Evolutionary conservation across 805 yeast genomes (phyloP).

Genomic region (Kregervanrija fluxuum): DNA sequence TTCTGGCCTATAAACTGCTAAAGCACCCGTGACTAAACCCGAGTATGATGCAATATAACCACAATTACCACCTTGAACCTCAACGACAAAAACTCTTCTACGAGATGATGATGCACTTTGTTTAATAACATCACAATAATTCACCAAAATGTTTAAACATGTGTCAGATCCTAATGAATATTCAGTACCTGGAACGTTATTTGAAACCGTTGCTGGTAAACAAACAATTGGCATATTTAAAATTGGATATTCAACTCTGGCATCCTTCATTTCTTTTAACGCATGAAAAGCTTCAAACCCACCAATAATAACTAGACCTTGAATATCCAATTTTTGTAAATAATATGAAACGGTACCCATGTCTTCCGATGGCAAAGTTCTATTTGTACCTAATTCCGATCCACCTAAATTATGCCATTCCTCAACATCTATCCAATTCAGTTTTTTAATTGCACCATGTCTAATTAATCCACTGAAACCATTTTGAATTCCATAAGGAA

Average conservation of each 20-base stretch:
- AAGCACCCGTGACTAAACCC: conserved; percentile 84
- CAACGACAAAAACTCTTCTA: conserved; percentile 91
- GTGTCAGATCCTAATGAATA: conserved; percentile 94
- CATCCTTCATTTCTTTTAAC: conserved; percentile 70
- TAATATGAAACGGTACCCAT: conserved; percentile 88
- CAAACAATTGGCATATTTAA: conserved; percentile 92
- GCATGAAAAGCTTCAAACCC: conserved; percentile 96
- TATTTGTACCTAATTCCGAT: conserved; percentile 93
- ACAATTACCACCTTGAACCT: conserved; percentile 96
- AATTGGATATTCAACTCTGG: conserved; percentile 75
- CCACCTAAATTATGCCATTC: conserved; percentile 90
- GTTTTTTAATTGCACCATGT: conserved; percentile 72
- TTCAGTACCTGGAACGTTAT: conserved; percentile 98
- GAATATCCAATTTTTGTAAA: conserved; percentile 80
- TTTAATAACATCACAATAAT: conserved; percentile 92
- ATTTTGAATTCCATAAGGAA: conserved; percentile 82
- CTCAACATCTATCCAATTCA: conserved; percentile 81
- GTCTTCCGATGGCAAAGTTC: conserved; percentile 77
- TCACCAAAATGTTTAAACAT: conserved; percentile 82
- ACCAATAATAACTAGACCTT: conserved; percentile 87
- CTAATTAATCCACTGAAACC: conserved; percentile 90
- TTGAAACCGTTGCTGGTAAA: conserved; percentile 92
- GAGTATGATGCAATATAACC: conserved; percentile 89
- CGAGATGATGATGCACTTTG: conserved; percentile 93
- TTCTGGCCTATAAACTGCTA: conserved; percentile 88